Evolutionary conservation across 2,329 filamentous ascomycete genomes (phyloP).

Genomic region (Sclerotinia borealis): DNA sequence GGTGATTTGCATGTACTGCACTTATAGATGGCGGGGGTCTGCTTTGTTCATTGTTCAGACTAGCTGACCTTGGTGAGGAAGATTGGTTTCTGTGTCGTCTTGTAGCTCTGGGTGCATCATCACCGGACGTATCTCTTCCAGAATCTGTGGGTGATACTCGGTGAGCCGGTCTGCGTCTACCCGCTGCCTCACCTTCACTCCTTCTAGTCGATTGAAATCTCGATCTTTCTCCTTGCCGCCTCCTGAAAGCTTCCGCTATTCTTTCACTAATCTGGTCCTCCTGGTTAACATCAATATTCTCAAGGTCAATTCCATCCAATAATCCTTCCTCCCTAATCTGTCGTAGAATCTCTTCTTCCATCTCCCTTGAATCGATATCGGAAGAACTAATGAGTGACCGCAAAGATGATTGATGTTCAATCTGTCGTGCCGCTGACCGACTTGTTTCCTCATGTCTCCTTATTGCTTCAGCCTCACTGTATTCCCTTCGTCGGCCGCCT

Average conservation of each 20-base stretch:
- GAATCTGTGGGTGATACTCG: slow-evolving; percentile 24
- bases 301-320: slow-evolving; percentile 80
- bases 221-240: slow-evolving; percentile 62
- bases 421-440: slow-evolving; percentile 42
- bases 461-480: slow-evolving; percentile 25
- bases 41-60: slow-evolving; percentile 43
- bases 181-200: slow-evolving; percentile 26
- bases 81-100: slow-evolving; percentile 37
- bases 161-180: slow-evolving; percentile 27
- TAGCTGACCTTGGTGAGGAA: slow-evolving; percentile 41
- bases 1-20: slow-evolving; percentile 39
- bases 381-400: slow-evolving; percentile 77
- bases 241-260: slow-evolving; percentile 82
- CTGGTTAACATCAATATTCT: slow-evolving; percentile 75
- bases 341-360: slow-evolving; percentile 81
- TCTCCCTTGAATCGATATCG: slow-evolving; percentile 68
- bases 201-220: slow-evolving; percentile 43
- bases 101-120: slow-evolving; percentile 21
- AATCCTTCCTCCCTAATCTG: slow-evolving; percentile 86
- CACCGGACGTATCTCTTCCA: slow-evolving; percentile 25
- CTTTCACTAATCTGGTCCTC: slow-evolving; percentile 87
- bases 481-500: slow-evolving; percentile 24
- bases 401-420: slow-evolving; percentile 87
- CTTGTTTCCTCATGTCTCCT: slow-evolving; percentile 27
- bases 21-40: slow-evolving; percentile 43